Base-by-base conservation (phyloP, 2,329 filamentous ascomycete genomes). In the Beauveria sp. region DNA sequence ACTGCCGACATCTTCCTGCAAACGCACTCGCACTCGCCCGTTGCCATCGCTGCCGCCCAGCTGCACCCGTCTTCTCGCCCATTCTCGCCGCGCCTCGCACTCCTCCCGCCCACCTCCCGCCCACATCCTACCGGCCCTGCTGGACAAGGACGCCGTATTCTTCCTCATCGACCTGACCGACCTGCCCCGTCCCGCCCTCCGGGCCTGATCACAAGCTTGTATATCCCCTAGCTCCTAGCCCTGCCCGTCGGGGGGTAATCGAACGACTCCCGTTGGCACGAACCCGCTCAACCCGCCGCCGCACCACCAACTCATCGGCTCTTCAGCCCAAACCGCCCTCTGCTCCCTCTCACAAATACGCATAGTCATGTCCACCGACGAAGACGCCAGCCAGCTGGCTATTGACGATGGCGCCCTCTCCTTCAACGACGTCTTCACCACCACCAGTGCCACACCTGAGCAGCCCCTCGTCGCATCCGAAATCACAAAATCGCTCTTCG, bases 311-410 rank as follows among this genome's bases (percentile, higher is more conserved):
- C 40, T 22, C 10, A 38, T 20, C 50, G 45, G 50, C 49, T 22
- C 9, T 38, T 28, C 20, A 47, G 47, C n/a, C 58, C 53, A 49
- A 55, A 58, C 20, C 20, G 45, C n/a, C 22, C 22, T 28, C 28
- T 40, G 45, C 45, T 50, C 38, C 40, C 22, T n/a, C 45, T 22
- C 12, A 28, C 34, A 42, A 24, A 55, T 58, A 46, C 24, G n/a
- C 47, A 8, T 52, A 30, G 67, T 66, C 66, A 77, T 77, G 75
- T 70, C 74, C 62, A 72, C 76, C 69, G 72, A 75, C 67, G 75
- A 76, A 66, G 69, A 71, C 66, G 67, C 74, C 66, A 73, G 73
- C 69, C 73, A 79, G 64, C 79, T 75, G 67, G 76, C 76, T 69
- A 73, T 79, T 65, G 77, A 79, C 61, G 77, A 78, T 67, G 69